Evolutionary conservation across 345 rosid species (phyloP).

Genomic region (Toxicodendron radicans): DNA sequence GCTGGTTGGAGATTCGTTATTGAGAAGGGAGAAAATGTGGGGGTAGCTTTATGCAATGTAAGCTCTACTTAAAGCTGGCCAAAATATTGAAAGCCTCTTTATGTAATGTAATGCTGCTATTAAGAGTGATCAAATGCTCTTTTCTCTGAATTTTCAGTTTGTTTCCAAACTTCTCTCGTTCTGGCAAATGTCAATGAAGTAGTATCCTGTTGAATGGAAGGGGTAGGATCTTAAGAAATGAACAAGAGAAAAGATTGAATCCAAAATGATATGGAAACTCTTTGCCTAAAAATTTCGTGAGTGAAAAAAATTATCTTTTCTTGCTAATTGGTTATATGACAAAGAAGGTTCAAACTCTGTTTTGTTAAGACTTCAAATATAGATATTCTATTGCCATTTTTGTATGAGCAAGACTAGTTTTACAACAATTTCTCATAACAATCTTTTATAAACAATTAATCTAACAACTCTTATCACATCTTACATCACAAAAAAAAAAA

Average conservation of each 20-base stretch:
- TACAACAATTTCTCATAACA: too few species aligned
- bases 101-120: neutral
- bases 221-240: too few species aligned
- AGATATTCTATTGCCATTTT: too few species aligned
- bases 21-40: conserved; percentile 20
- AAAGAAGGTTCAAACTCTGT: too few species aligned
- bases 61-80: conserved; percentile 13
- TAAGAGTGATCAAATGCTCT: conserved; percentile 18
- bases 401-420: too few species aligned
- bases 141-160: neutral
- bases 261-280: neutral
- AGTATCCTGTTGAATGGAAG: neutral
- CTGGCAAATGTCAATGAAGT: neutral
- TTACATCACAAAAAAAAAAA: too few species aligned
- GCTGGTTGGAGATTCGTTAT: conserved; percentile 9
- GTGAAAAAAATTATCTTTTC: too few species aligned
- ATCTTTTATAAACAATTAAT: too few species aligned
- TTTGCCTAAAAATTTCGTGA: too few species aligned
- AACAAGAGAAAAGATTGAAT: neutral
- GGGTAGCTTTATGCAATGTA: conserved; percentile 11
- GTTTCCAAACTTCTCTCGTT: neutral
- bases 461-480: too few species aligned
- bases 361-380: too few species aligned
- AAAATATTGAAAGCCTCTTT: conserved; percentile 13
- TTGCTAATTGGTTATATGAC: too few species aligned